Percentiles rank a stretch among this genome's conserved stretches.
These are phyloP conservation scores for Rhododendron griersonianum DNA, from an alignment of 148 eudicot species.

Conservation along the genomic window DNA sequence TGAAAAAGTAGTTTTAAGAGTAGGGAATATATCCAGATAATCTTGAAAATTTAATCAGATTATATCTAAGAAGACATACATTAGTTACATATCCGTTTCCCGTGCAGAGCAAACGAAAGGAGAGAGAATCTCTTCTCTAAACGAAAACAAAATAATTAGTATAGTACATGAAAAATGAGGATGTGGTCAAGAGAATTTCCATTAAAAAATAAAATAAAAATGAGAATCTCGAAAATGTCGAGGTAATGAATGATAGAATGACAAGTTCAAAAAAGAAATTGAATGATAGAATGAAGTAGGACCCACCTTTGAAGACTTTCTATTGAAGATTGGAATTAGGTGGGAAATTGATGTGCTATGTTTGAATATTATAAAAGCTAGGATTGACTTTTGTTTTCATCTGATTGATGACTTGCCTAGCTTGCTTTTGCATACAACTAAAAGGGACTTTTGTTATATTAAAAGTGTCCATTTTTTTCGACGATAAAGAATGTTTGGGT, in stretches of 20 bases:
- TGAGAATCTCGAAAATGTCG: background rate
- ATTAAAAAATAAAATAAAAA: background rate
- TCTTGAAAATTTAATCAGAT: too few relatives aligned
- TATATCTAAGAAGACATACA: too few relatives aligned
- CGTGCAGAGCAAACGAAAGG: background rate
- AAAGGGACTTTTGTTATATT: background rate
- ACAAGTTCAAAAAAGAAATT: background rate
- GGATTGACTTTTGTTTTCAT: background rate
- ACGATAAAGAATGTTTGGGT: too few relatives aligned
- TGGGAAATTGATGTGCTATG: background rate
- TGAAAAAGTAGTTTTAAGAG: background rate
- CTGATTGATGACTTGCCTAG: background rate
- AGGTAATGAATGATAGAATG: background rate
- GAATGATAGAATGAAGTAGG: background rate
- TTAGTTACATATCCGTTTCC: background rate
- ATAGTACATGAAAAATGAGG: background rate
- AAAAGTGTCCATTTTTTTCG: background rate
- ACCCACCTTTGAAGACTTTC: background rate
- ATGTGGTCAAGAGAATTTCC: background rate
- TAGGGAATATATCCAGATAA: too few relatives aligned
- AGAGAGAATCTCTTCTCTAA: background rate
- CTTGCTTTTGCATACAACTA: background rate
- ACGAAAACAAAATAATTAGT: background rate
- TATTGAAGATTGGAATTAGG: background rate
- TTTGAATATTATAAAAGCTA: background rate